Base-by-base conservation (phyloP, 495 filamentous ascomycete species). In the Penicillium canescens region DNA sequence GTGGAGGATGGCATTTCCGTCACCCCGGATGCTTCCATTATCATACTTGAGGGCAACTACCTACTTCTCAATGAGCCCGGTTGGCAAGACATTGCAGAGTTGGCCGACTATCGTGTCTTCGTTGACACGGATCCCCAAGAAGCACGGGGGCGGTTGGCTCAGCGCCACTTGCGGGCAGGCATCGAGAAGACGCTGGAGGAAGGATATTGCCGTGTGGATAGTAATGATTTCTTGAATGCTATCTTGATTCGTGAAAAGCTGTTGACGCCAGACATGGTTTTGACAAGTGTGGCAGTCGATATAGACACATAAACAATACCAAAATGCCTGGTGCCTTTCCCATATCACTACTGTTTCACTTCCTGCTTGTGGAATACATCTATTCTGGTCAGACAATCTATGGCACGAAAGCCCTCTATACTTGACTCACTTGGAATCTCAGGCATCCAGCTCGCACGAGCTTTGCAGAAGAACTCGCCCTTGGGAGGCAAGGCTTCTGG, bases 401-500 rank as follows among this genome's bases (percentile, higher is more conserved):
- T 0, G 23, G 23, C 23, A 24, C 3, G 6, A 6, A 24, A 4
- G 23, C 23, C 6, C 4, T 24, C 23, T 24, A 36, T 31, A 6
- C 37, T 38, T 24, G 31, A 73, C 79, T 65, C 56, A 83, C 82
- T 72, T 40, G 73, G 72, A 20, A 86, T 67, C 61, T 84, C 79
- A 1, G 82, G 84, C 83, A 88, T 84, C 86, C 86, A 88, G 10
- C 66, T 72, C 26, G 76, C 74, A 43, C 84, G 60, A 18, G 69
- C 48, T 50, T 71, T 79, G 62, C 84, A 87, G 58, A 85, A 88
- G 74, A 89, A 89, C 61, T 89, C 86, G 0, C 83, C 86, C 66
- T 86, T 88, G 0, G 86, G 85, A 20, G 82, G 81, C 24, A 87
- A 59, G 39, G 72, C 76, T 23, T 78, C 78, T 0, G 83, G 77